Evolutionary conservation across 345 rosid species (phyloP), one percentile per base, ranked within the genome.

Genomic region (Populus tremula): DNA sequence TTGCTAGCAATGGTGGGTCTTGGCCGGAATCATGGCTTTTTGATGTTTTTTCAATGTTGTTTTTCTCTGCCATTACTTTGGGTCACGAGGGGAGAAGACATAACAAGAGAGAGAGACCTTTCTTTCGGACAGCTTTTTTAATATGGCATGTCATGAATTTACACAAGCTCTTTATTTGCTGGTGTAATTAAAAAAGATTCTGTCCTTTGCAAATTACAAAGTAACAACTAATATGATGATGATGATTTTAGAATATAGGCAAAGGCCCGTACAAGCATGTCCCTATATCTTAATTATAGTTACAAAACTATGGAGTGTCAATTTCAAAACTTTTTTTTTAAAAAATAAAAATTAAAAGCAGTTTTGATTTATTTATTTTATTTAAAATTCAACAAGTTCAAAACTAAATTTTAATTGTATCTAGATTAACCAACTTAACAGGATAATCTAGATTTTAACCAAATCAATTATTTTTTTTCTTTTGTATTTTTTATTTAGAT

Each of bases 11-110:
- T 31, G 69, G 53, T 41, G 77, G 72, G 53, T 43, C 72, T 49
- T 59, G 35, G 35, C 14, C 31, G 71, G 78, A 75, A 65, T 75
- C 71, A 35, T 47, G 43, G 14, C 0, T 67, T 73, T 25, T 62
- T 18, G 76, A 56, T 2, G 77, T 59, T 10, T 31, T 29, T 65
- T 23, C 36, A 20, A 9, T 45, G 14, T 3, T 39, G 70, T 45
- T 29, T 59, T 23, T 47, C 71, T 45, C 62, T 31, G 62, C 78
- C 71, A 65, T 65, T 49, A 27, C 18, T 17, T 10, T 21, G 25
- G 70, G 41, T 35, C 23, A 35, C 2, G 17, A 13, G 68, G 68
- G 8, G 68, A 33, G 38, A 29, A 8, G 35, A 33, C 36, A 31
- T 64, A 39, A 4, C 14, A 39, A 8, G 5, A n/a, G 35, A 66